Base-by-base conservation (phyloP, 2,329 filamentous ascomycete species). In the Penicillium sp. region DNA sequence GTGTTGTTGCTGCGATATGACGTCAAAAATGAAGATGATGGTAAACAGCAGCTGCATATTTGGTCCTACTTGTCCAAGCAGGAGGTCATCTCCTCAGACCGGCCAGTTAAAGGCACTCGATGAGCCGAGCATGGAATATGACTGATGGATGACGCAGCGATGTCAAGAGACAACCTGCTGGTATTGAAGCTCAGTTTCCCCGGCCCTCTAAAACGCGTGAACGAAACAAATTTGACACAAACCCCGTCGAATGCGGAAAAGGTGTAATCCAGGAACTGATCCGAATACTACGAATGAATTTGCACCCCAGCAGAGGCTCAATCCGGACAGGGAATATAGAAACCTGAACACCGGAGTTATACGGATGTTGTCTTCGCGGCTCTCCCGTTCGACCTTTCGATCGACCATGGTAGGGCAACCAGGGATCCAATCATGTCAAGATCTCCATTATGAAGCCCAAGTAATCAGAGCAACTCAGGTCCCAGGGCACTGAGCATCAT, bases 401-500 rank as follows among this genome's bases (percentile, higher is more conserved):
- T 11, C 16, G 39, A 16, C 47, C 47, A 40, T 18, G 47, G 47
- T 49, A 27, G 13, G 30, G 10, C 8, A 36, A 2, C 2, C n/a
- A 0, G 25, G 27, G 25, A 25, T 9, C 47, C 47, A 49, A 49
- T 49, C 35, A 49, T 3, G 35, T 10, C 6, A 11, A 2, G 6
- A 13, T 13, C 18, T 10, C 27, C 14, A 10, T 1, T 11, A 12
- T 19, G 3, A n/a, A 27, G 10, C 35, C 16, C 14, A 35, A 11
- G 10, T 16, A 46, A 19, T 9, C 2, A 46, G 30, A 11, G 14
- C 22, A 13, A 14, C 22, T 25, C 12, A 35, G 29, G 41, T 34
- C 34, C 35, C 16, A 19, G 35, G 22, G 36, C 11, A 28, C 14
- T n/a, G 2, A 11, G 36, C 47, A 49, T 49, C 40, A 49, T 45